Conservation (phyloP, 768 basidiomycete species). For the Dioszegia aurantiaca region DNA sequence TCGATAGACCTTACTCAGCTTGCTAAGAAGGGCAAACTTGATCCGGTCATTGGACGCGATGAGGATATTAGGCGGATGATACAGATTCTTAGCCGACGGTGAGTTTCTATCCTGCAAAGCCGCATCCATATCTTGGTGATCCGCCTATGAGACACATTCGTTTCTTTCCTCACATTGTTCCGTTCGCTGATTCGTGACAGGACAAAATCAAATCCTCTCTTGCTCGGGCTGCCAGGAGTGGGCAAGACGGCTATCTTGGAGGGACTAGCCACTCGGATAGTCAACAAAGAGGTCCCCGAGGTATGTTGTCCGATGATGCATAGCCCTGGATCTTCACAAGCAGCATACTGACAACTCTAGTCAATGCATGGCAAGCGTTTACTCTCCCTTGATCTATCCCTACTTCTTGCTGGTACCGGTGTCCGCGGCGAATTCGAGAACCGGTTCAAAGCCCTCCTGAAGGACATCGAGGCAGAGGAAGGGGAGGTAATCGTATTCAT, state of each 20-base stretch:
- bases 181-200: too few species aligned
- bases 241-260: conserved; percentile 92
- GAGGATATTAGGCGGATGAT: conserved; percentile 83
- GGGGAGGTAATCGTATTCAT: conserved; percentile 88
- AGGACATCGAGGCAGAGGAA: conserved; percentile 74
- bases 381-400: conserved; percentile 76
- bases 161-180: too few species aligned
- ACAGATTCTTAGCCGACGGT: conserved; percentile 59
- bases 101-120: neutral
- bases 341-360: conserved; percentile 52
- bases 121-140: too few species aligned
- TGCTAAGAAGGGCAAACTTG: conserved; percentile 77
- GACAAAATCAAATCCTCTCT: conserved; percentile 87
- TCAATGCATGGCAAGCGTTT: conserved; percentile 85
- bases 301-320: too few species aligned
- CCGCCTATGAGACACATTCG: too few species aligned
- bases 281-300: conserved; percentile 86
- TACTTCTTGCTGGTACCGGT: conserved; percentile 82
- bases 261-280: conserved; percentile 80
- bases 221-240: conserved; percentile 73
- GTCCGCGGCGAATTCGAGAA: conserved; percentile 91
- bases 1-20: conserved; percentile 80
- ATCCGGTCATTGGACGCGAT: conserved; percentile 73
- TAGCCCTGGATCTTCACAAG: neutral
- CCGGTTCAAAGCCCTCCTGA: conserved; percentile 84